These are phyloP conservation scores for Euphorbia peplus DNA, from an alignment of 345 rosid genomes.

Conservation along the genomic window DNA sequence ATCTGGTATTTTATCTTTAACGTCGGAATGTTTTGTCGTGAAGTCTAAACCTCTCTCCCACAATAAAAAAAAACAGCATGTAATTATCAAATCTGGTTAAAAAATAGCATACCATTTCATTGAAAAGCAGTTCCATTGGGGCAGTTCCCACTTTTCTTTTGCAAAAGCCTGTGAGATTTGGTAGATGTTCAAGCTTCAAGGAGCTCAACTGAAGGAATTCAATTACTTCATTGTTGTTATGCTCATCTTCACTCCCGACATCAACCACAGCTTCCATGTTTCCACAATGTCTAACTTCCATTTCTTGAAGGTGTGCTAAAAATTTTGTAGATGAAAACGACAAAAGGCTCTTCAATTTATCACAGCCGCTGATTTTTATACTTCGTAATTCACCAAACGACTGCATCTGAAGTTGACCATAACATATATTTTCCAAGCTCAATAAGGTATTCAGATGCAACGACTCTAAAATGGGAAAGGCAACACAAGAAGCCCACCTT, in stretches of 20 bases:
- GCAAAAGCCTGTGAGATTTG: not conserved
- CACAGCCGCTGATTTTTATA: conserved; percentile 7
- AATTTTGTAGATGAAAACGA: not conserved
- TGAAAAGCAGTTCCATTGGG: not conserved
- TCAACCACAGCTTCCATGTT: not conserved
- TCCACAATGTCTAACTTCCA: not conserved
- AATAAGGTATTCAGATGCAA: conserved; percentile 7
- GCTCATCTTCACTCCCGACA: not conserved
- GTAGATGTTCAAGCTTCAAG: not conserved
- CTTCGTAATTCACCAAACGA: conserved; percentile 17
- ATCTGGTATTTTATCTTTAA: no score
- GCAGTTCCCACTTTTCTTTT: not conserved
- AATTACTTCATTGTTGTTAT: no score
- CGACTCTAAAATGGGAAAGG: conserved; percentile 14
- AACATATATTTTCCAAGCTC: conserved; percentile 20
- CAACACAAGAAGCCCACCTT: not conserved
- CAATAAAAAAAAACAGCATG: not conserved
- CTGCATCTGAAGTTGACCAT: not conserved
- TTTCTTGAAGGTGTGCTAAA: not conserved
- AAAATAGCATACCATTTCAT: not conserved
- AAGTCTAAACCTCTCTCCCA: no score
- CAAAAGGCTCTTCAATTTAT: not conserved
- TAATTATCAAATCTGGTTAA: not conserved
- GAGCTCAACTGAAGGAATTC: not conserved
- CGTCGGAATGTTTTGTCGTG: no score